Evolutionary conservation across 1,284 basidiomycete species (phyloP), one percentile per base, ranked within the genome.

Genomic region (Cutaneotrichosporon sp.): DNA sequence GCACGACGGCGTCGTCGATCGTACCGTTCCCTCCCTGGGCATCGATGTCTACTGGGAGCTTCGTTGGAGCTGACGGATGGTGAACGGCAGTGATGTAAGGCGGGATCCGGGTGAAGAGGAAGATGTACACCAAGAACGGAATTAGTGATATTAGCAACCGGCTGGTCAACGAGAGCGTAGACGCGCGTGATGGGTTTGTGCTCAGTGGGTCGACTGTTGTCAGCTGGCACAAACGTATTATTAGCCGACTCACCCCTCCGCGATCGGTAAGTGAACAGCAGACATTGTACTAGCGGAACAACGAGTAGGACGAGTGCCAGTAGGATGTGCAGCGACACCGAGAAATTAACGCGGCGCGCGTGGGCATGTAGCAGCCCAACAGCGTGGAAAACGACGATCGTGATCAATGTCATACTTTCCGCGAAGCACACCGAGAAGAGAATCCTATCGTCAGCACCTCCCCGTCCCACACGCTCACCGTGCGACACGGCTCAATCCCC

Each of bases 361-460:
- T 62, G 60, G 1, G 69, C 55, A 52, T 74, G 65, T 12, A 76
- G 54, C 7, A 74, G 53, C 2, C 66, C 70, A 3, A 69, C 20
- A 0, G 67, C 59, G 42, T 74, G 69, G 44, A 71, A 69, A 33
- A 71, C 64, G 31, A 76, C 75, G 20, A 76, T 59, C 2, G 65
- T 62, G 27, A 75, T 52, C n/a, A 76, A 59, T 43, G 69, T 68
- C 49, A 72, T 68, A 26, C 65, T 61, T 54, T 76, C 75, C 2
- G 73, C 71, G 54, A 75, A 71, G 47, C 68, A 72, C 3, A 72
- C 43, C 5, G 70, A 70, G 54, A 75, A 75, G 29, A 76, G 61
- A 4, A 62, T 54, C 37, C 73, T 74, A 37, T 41, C 8, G 45
- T 41, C 29, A 45, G 44, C 44, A 5, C 41, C 24, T 32, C 12